Base-by-base conservation (phyloP, 768 basidiomycete genomes). In the Suillus brevipes region DNA sequence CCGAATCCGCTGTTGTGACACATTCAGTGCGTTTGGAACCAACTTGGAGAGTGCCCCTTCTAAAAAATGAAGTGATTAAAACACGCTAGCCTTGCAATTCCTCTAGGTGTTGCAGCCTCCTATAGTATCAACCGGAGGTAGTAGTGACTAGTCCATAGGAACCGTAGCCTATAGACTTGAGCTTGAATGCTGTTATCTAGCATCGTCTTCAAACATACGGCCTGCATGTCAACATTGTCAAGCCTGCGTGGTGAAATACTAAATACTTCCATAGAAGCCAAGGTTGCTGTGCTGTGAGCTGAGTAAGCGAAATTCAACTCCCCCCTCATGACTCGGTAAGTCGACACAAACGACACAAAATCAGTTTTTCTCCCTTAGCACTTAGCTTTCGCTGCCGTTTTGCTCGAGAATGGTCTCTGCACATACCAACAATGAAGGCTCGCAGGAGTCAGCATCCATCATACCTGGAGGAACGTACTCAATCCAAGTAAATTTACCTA, bases 391-490 rank as follows among this genome's bases (percentile, higher is more conserved):
- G 16, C 40, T 10, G 10, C 25, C 18, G 10, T 55, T 53, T 49
- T 61, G 55, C 53, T 61, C 61, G 36, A 38, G 60, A 50, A 76
- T 76, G 75, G 75, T 76, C 36, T 77, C 76, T 63, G 14, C 72
- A 6, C 75, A 76, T 42, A 12, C 66, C 43, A 76, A 76, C 58
- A 75, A 77, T 60, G 75, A 76, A 68, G 73, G 75, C 23, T 77
- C 75, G 14, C 74, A 72, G 66, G 69, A 79, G 65, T 91, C 91
- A 20, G 83, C 91, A 9, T 85, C 86, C 50, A 83, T 92, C 64
- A 86, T 87, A 3, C 83, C 85, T 70, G 91, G 90, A 65, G 92
- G 92, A 64, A 86, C 87, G 28, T 94, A 93, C 76, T 82, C 78
- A 52, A 85, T 94, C 61, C 87, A 91, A 79, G 92, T 90, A 75